phyloP scores from a whole-genome alignment of 208 protist species.

The Endotrypanum monterogeii region DNA sequence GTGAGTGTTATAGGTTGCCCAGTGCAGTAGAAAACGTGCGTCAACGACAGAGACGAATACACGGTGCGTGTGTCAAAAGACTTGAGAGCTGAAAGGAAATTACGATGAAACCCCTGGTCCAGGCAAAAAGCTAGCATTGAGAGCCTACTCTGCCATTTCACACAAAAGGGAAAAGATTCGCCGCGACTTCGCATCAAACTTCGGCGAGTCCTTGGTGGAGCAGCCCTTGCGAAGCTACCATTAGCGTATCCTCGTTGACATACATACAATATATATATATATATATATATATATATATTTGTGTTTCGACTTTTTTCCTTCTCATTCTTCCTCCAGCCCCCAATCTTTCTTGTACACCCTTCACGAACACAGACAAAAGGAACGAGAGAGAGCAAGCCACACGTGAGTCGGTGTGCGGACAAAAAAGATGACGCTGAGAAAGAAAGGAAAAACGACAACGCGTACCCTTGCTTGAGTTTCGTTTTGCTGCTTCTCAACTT shows the following conservation, averaged over 20 bases:
- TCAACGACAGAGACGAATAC: neutral
- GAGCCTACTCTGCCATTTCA: neutral
- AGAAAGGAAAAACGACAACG: neutral
- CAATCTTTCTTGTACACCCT: neutral
- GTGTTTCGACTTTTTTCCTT: neutral
- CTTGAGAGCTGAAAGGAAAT: neutral
- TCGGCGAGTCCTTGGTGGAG: neutral
- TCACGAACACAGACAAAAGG: neutral
- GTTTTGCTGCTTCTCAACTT: neutral
- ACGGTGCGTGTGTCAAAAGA: neutral
- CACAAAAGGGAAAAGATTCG: neutral
- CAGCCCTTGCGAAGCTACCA: neutral
- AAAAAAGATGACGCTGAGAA: no score
- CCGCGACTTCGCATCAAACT: neutral
- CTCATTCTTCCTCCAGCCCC: neutral
- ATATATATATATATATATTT: no score
- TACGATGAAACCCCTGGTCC: neutral
- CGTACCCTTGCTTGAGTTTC: no score
- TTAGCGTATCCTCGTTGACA: no score
- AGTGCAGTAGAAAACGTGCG: neutral
- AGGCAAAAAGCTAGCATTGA: neutral
- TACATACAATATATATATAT: no score
- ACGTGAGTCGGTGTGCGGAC: no score
- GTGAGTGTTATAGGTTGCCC: neutral
- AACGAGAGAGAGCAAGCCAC: neutral